Evolutionary conservation across 2,329 filamentous ascomycete species (phyloP).

Genomic region (Cercospora brassicicola): DNA sequence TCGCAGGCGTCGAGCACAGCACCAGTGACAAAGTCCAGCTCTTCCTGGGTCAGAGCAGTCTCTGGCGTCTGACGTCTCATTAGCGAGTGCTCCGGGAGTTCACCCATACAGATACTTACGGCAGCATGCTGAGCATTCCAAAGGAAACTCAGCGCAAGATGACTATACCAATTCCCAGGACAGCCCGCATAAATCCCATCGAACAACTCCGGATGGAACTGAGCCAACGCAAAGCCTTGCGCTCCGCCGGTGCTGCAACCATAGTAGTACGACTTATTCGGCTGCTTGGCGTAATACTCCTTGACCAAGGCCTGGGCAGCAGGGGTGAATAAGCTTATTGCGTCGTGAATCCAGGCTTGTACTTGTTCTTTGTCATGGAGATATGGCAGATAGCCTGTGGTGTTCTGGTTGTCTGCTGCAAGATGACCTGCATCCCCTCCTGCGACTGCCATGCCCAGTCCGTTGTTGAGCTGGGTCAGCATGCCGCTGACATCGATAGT

Average conservation of each 20-base stretch:
- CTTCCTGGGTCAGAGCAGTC: constrained; percentile 32
- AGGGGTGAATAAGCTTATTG: constrained; percentile 40
- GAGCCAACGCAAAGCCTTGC: constrained; percentile 46
- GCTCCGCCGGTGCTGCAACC: constrained; percentile 48
- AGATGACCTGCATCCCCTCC: constrained; percentile 34
- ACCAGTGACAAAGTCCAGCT: constrained; percentile 39
- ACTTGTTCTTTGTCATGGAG: constrained; percentile 34
- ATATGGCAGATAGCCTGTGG: constrained; percentile 31
- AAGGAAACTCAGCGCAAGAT: constrained; percentile 35
- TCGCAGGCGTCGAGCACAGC: constrained; percentile 44
- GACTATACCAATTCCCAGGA: constrained; percentile 45
- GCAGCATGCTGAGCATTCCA: constrained; percentile 35
- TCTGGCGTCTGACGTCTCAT: constrained; percentile 13
- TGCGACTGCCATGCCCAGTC: constrained; percentile 32
- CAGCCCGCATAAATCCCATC: constrained; percentile 47
- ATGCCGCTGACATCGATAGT: constrained; percentile 28
- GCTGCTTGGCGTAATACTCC: constrained; percentile 38
- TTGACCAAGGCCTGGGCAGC: constrained; percentile 35
- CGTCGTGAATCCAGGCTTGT: constrained; percentile 43
- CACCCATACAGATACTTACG: not conserved
- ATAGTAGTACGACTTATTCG: constrained; percentile 43
- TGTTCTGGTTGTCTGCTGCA: constrained; percentile 30
- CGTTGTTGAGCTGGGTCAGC: constrained; percentile 32
- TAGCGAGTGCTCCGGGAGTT: constrained; percentile 9
- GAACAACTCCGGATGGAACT: constrained; percentile 45